Evolutionary conservation across 2,329 filamentous ascomycete species (phyloP).

Genomic region (Stylonectria norvegica): DNA sequence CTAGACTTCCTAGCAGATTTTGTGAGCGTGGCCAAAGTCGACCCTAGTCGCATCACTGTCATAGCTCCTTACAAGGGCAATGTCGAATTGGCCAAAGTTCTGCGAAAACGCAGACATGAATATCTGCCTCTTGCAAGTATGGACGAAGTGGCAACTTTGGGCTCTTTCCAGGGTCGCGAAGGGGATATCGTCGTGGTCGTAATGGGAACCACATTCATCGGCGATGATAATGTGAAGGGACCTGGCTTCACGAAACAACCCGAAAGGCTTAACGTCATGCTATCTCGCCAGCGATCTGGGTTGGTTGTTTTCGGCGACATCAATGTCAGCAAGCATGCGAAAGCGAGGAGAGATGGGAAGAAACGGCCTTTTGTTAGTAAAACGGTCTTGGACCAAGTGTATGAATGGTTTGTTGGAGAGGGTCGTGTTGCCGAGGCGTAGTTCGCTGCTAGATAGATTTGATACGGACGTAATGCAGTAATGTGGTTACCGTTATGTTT

Average conservation of each 20-base stretch:
- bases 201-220: constrained; percentile 11
- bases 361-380: too few species aligned
- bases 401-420: too few species aligned
- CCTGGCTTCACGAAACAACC: constrained; percentile 13
- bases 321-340: constrained; percentile 10
- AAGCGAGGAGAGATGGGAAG: too few species aligned
- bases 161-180: constrained; percentile 25
- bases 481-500: too few species aligned
- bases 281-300: constrained; percentile 15
- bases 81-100: constrained; percentile 9
- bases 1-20: constrained; percentile 14
- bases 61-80: constrained; percentile 18
- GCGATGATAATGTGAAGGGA: constrained; percentile 4
- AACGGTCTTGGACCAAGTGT: too few species aligned
- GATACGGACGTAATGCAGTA: too few species aligned
- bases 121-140: constrained; percentile 11
- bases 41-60: constrained; percentile 8
- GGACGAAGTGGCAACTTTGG: constrained; percentile 10
- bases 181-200: constrained; percentile 19
- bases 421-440: too few species aligned
- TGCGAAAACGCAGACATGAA: constrained; percentile 4
- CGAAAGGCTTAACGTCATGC: constrained; percentile 19
- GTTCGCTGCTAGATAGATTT: too few species aligned
- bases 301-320: constrained; percentile 22
- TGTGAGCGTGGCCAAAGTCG: constrained; percentile 3